These are phyloP conservation scores for Hyaloscypha bicolor DNA, from an alignment of 495 filamentous ascomycete species.

Conservation along the genomic window DNA sequence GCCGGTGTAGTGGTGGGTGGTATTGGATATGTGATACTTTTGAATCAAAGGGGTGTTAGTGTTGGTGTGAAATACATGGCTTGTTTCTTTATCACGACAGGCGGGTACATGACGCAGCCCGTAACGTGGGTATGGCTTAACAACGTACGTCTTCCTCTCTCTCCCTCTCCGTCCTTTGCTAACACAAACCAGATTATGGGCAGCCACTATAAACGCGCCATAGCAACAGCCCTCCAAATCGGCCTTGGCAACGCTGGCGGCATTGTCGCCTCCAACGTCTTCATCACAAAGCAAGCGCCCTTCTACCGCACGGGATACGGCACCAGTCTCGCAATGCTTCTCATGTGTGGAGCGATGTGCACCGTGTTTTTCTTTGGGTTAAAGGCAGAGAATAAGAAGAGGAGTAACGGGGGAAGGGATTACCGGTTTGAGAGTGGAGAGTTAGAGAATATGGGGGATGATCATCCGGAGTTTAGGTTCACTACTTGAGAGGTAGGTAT, in stretches of 20 bases:
- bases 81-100: conserved; percentile 42
- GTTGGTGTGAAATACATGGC: conserved; percentile 41
- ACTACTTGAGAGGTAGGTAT: not conserved
- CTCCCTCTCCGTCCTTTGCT: conserved; percentile 35
- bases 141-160: conserved; percentile 11
- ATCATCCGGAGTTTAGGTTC: conserved; percentile 45
- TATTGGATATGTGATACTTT: conserved; percentile 49
- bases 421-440: conserved; percentile 34
- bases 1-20: conserved; percentile 49
- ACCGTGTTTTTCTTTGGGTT: conserved; percentile 35
- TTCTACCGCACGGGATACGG: conserved; percentile 49
- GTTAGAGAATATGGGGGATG: conserved; percentile 46
- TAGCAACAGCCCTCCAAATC: conserved; percentile 57
- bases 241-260: conserved; percentile 59
- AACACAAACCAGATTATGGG: conserved; percentile 49
- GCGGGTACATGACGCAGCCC: conserved; percentile 42
- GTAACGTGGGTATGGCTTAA: conserved; percentile 42
- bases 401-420: conserved; percentile 38
- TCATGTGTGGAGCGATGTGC: conserved; percentile 16
- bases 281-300: conserved; percentile 48
- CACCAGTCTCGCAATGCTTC: conserved; percentile 41
- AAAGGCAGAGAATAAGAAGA: conserved; percentile 34
- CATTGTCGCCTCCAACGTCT: conserved; percentile 56
- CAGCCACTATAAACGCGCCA: conserved; percentile 64
- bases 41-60: conserved; percentile 35